A percentile compares a stretch with the other conserved stretches of the same genome.
Evolutionary conservation across 306 rosid genomes (phyloP).

Genomic region (Citrullus amarus): DNA sequence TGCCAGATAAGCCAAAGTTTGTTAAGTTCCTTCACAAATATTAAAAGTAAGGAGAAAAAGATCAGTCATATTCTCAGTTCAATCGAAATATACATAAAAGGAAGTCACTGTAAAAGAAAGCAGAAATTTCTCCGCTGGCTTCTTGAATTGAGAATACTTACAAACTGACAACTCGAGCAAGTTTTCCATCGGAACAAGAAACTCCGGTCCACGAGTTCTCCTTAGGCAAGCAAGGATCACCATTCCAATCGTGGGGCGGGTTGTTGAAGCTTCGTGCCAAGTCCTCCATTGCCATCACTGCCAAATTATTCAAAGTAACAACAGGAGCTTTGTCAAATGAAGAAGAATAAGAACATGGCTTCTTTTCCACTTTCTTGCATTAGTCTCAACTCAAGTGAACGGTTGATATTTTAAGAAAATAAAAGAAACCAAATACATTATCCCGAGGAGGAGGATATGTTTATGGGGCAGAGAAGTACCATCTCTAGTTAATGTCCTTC

Average conservation of each 20-base stretch:
- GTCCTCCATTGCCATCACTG: conserved; percentile 50
- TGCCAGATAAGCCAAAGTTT: conserved; percentile 38
- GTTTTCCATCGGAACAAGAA: conserved; percentile 30
- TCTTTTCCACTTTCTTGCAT: not conserved
- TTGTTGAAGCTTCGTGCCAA: conserved; percentile 39
- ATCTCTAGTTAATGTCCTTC: conserved; percentile 50
- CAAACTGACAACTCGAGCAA: conserved; percentile 33
- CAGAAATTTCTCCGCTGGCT: not conserved
- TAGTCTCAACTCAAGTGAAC: not conserved
- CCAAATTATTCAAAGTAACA: conserved; percentile 9
- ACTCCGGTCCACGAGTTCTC: conserved; percentile 82
- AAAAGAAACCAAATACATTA: not conserved
- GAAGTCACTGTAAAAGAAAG: not conserved
- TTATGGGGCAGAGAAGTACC: conserved; percentile 20
- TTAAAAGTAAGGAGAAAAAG: not conserved
- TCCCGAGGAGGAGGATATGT: not conserved
- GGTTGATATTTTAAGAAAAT: not conserved
- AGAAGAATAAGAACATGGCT: not conserved
- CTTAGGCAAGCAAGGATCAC: conserved; percentile 80
- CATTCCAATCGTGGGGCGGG: conserved; percentile 72
- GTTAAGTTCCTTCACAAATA: conserved; percentile 52
- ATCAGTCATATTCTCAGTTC: not conserved
- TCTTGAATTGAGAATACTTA: conserved; percentile 23
- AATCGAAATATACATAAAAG: not conserved
- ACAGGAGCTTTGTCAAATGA: not conserved